phyloP scores from a whole-genome alignment of 2,329 filamentous ascomycete species.

The Endoconidiophora polonica region DNA sequence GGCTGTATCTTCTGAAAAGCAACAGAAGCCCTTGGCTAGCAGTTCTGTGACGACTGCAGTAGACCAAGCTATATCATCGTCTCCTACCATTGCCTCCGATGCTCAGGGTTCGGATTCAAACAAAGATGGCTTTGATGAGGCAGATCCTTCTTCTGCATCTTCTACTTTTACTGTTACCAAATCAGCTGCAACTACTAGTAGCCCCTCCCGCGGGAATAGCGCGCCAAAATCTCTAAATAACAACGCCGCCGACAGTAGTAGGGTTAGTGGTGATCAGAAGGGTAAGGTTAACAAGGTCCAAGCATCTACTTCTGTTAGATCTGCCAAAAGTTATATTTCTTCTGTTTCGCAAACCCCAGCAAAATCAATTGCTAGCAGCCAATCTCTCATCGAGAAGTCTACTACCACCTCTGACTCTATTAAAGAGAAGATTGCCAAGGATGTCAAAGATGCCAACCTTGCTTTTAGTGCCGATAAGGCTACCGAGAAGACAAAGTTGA shows the following conservation, averaged over 20 bases:
- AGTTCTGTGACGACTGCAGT: too few species aligned
- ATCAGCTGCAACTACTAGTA: not conserved
- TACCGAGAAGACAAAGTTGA: conserved; percentile 19
- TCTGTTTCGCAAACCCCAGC: conserved; percentile 1
- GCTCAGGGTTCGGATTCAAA: not conserved
- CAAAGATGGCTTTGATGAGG: not conserved
- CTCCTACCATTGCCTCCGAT: not conserved
- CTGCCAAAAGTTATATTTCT: not conserved
- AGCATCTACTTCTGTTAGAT: not conserved
- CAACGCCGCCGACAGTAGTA: not conserved
- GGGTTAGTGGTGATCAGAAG: conserved; percentile 5
- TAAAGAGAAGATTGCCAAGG: not conserved
- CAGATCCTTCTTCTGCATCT: not conserved
- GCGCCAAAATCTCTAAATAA: too few species aligned
- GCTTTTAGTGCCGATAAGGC: not conserved
- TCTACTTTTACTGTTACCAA: not conserved
- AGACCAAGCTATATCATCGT: too few species aligned
- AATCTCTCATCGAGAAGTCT: not conserved
- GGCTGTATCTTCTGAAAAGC: too few species aligned
- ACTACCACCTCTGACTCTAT: not conserved
- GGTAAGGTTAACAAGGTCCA: conserved; percentile 4
- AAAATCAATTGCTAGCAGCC: not conserved
- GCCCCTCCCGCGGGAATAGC: too few species aligned
- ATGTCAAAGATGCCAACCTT: not conserved
- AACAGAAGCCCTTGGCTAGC: too few species aligned